Percentiles rank a stretch among this genome's conserved stretches.
These are phyloP conservation scores for Aspergillus cristatus DNA, from an alignment of 495 filamentous ascomycete species.

Conservation along the genomic window DNA sequence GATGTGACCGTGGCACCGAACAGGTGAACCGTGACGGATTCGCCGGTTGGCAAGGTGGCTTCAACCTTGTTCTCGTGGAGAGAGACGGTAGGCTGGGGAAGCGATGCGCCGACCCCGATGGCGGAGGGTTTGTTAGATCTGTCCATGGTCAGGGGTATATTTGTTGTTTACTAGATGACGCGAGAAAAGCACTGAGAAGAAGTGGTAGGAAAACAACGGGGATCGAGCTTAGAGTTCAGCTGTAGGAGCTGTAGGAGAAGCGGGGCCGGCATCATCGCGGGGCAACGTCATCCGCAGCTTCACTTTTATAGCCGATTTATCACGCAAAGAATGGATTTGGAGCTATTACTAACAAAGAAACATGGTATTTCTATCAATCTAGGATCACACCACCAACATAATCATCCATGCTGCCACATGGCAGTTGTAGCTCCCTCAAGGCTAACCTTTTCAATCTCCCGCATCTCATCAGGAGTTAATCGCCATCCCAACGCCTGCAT, in stretches of 20 bases:
- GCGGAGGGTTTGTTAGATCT: constrained; percentile 73
- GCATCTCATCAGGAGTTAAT: constrained; percentile 16
- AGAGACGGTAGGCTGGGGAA: constrained; percentile 59
- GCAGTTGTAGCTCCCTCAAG: constrained; percentile 11
- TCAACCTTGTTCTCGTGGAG: constrained; percentile 60
- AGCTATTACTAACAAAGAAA: too few relatives aligned
- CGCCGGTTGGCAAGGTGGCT: constrained; percentile 72
- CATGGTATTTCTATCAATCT: too few relatives aligned
- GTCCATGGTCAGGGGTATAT: constrained; percentile 51
- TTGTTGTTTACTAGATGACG: too few relatives aligned
- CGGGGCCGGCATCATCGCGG: too few relatives aligned
- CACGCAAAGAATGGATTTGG: too few relatives aligned
- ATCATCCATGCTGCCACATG: constrained; percentile 17
- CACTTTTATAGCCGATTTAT: too few relatives aligned
- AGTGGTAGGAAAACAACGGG: too few relatives aligned
- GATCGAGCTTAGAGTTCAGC: too few relatives aligned
- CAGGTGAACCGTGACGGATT: constrained; percentile 75
- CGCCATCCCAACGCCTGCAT: constrained; percentile 21
- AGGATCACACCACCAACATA: too few relatives aligned
- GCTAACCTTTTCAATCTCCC: constrained; percentile 16
- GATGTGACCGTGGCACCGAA: constrained; percentile 87
- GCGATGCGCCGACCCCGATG: constrained; percentile 56
- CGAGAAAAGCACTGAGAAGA: too few relatives aligned
- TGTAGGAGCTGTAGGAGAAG: too few relatives aligned
- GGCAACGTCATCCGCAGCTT: too few relatives aligned